Conservation (phyloP, 2,329 filamentous ascomycete genomes). For the Xylaria sp. region DNA sequence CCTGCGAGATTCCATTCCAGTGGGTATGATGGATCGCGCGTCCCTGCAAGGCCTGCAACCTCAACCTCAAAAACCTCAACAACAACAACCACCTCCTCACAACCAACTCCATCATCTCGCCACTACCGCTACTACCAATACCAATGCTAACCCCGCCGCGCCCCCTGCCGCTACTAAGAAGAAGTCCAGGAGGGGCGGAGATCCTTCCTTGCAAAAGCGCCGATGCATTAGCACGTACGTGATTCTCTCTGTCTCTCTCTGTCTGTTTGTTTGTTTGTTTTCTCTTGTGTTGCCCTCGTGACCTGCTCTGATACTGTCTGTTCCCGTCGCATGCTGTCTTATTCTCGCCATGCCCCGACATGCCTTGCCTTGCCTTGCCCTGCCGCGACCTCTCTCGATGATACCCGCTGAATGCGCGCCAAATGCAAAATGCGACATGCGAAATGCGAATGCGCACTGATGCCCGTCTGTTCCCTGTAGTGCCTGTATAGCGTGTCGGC, state of each 20-base stretch:
- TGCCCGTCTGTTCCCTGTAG: conserved; percentile 25
- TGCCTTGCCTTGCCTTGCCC: not conserved
- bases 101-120: conserved; percentile 25
- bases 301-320: not conserved
- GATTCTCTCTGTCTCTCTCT: conserved; percentile 13
- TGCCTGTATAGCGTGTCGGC: conserved; percentile 82
- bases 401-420: not conserved
- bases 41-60: conserved; percentile 42
- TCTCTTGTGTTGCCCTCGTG: not conserved
- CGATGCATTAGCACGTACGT: conserved; percentile 78
- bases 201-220: conserved; percentile 68
- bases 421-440: not conserved
- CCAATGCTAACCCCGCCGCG: conserved; percentile 33
- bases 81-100: conserved; percentile 38
- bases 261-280: not conserved
- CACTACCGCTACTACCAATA: too few species aligned
- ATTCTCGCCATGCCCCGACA: not conserved
- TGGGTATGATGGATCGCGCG: conserved; percentile 42
- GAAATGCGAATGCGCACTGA: conserved; percentile 13
- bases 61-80: conserved; percentile 25
- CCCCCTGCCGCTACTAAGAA: conserved; percentile 54
- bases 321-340: not conserved
- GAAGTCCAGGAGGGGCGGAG: conserved; percentile 62
- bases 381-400: not conserved
- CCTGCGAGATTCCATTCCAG: conserved; percentile 12